Evolutionary conservation across 1,139 yeast species (phyloP).

Genomic region (Tardiomyces depauwii): DNA sequence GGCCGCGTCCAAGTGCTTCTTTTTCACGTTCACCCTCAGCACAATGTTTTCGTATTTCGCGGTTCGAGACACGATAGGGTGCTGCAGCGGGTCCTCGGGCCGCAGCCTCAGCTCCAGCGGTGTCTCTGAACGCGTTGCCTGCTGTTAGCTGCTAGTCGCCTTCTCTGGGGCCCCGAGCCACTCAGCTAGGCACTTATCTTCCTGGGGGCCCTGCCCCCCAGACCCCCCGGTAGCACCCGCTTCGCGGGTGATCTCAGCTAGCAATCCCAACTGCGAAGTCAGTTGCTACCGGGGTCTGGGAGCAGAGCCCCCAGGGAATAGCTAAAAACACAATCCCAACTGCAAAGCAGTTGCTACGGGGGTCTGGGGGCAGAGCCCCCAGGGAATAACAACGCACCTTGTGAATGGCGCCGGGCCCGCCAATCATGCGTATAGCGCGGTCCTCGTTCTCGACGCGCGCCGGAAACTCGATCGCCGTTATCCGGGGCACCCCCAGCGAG

Average conservation of each 20-base stretch:
- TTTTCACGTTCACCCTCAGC: constrained; percentile 61
- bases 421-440: constrained; percentile 63
- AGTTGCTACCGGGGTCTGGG: no score
- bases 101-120: constrained; percentile 56
- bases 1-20: constrained; percentile 37
- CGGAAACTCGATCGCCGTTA: constrained; percentile 72
- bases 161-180: constrained; percentile 9
- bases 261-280: no score
- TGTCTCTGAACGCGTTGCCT: constrained; percentile 27
- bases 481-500: constrained; percentile 47
- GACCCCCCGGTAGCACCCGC: no score
- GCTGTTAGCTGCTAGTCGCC: constrained; percentile 17
- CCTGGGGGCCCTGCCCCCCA: constrained; percentile 5
- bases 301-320: no score
- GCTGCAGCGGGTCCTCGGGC: constrained; percentile 60
- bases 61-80: constrained; percentile 51
- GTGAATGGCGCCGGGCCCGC: constrained; percentile 44
- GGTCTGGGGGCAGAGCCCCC: no score
- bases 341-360: no score
- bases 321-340: no score
- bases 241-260: no score
- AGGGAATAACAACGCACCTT: constrained; percentile 13
- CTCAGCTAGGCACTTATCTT: neutral
- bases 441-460: constrained; percentile 51
- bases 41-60: constrained; percentile 50